Conservation (phyloP, 2,329 filamentous ascomycete species). For the Tolypocladium nubicola region DNA sequence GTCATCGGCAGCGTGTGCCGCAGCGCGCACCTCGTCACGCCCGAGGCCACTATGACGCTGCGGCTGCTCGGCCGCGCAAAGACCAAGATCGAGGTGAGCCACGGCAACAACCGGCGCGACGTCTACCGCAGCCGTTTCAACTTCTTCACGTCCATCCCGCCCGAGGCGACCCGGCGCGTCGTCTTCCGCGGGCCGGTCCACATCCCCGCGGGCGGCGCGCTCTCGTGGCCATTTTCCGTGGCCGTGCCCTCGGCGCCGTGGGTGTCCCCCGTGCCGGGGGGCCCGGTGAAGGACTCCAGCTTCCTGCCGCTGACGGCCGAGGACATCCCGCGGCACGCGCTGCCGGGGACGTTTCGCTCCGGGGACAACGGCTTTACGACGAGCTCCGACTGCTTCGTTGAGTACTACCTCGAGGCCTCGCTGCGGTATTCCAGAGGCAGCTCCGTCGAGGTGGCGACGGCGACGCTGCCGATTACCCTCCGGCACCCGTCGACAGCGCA, state of each 20-base stretch:
- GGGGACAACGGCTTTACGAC: background rate
- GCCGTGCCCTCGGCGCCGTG: slow-evolving; percentile 10
- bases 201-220: slow-evolving; percentile 5
- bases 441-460: slow-evolving; percentile 2
- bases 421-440: slow-evolving; percentile 7
- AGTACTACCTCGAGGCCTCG: slow-evolving; percentile 23
- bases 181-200: slow-evolving; percentile 15
- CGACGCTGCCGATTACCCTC: slow-evolving; percentile 13
- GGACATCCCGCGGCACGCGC: slow-evolving; percentile 3
- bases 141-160: slow-evolving; percentile 6
- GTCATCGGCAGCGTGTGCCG: slow-evolving; percentile 15
- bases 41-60: slow-evolving; percentile 10
- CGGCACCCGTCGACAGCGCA: background rate
- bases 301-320: slow-evolving; percentile 4
- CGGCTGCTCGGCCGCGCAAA: slow-evolving; percentile 15
- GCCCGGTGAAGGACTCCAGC: slow-evolving; percentile 3
- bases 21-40: slow-evolving; percentile 8
- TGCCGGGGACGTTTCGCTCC: slow-evolving; percentile 9
- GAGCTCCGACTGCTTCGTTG: slow-evolving; percentile 16
- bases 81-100: slow-evolving; percentile 10
- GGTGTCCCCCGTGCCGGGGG: background rate
- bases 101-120: slow-evolving; percentile 2
- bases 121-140: slow-evolving; percentile 13
- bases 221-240: slow-evolving; percentile 17
- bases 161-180: slow-evolving; percentile 3